Evolutionary conservation across 768 basidiomycete genomes (phyloP), one percentile per base, ranked within the genome.

Genomic region (Tylopilus felleus): DNA sequence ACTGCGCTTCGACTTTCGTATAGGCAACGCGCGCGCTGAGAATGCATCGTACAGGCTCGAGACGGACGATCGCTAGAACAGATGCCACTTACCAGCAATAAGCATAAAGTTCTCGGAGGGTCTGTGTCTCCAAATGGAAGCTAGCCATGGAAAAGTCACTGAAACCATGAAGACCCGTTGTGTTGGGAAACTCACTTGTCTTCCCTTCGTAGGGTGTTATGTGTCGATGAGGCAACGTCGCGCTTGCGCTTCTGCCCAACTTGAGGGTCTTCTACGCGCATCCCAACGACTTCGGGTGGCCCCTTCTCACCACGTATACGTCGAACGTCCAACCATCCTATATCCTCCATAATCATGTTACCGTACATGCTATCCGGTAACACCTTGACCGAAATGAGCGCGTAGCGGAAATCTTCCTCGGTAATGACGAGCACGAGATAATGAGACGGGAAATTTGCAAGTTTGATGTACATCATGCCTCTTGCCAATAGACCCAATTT

Each of bases 21-120:
- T 90, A 90, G n/a, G 93, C 87, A 17, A 94, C 90, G 17, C 93
- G 87, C 12, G 93, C 93, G 63, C 92, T 95, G 55, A 6, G 35
- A 16, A 46, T 14, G 23, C 17, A 22, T 36, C 35, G 13, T 33
- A 42, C 14, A 28, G 16, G 35, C 22, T 47, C 27, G 21, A 40
- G 31, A 57, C 29, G 22, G 25, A n/a, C 8, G 16, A 6, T 12
- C 14, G 3, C 10, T 3, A 5, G 17, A 23, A 43, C 2, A 27
- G 9, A 43, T n/a, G n/a, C 21, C 5, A 64, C 75, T 60, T 58
- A 93, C 93, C 91, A 90, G 73, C 90, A 94, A 67, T 93, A 95
- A 31, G 85, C 86, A 64, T 92, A 93, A 10, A 94, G 71, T 63
- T 93, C 88, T 53, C 86, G 77, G 17, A 93, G 70, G 7, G 85